Evolutionary conservation across 169 alveolate species (phyloP).

Genomic region (Eimeria necatrix): DNA sequence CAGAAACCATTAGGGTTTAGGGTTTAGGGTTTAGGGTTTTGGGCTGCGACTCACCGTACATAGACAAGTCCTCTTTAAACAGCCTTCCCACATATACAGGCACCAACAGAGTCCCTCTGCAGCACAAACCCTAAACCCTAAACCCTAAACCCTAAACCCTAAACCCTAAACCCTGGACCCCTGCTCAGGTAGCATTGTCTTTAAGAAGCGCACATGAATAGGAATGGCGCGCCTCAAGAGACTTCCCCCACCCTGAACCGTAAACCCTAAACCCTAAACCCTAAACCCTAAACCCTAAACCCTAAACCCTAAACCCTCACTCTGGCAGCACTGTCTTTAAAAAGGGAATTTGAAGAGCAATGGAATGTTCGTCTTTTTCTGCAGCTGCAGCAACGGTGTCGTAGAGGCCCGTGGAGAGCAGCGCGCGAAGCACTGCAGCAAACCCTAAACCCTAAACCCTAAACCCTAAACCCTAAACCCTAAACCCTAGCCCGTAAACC

Average conservation of each 20-base stretch:
- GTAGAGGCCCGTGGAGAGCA: neutral
- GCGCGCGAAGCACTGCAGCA: constrained; percentile 34
- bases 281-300: constrained; percentile 49
- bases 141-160: constrained; percentile 47
- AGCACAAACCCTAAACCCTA: constrained; percentile 31
- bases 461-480: constrained; percentile 47
- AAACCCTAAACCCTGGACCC: constrained; percentile 1
- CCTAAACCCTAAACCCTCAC: constrained; percentile 25
- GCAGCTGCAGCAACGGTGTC: constrained; percentile 19
- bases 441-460: constrained; percentile 32
- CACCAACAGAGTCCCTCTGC: constrained; percentile 45
- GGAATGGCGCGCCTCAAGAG: too few relatives aligned
- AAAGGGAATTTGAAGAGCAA: constrained; percentile 15
- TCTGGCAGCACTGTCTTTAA: constrained; percentile 25
- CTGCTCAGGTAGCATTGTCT: too few relatives aligned
- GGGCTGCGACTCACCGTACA: neutral
- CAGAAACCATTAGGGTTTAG: neutral
- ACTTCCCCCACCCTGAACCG: too few relatives aligned
- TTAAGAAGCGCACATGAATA: too few relatives aligned
- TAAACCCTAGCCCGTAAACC: neutral
- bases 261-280: constrained; percentile 31
- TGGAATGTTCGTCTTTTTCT: neutral
- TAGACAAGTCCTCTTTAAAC: neutral
- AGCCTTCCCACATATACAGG: constrained; percentile 20
- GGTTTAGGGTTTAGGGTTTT: neutral